Evolutionary conservation across 2,329 filamentous ascomycete genomes (phyloP).

Genomic region (Fusarium circinatum): DNA sequence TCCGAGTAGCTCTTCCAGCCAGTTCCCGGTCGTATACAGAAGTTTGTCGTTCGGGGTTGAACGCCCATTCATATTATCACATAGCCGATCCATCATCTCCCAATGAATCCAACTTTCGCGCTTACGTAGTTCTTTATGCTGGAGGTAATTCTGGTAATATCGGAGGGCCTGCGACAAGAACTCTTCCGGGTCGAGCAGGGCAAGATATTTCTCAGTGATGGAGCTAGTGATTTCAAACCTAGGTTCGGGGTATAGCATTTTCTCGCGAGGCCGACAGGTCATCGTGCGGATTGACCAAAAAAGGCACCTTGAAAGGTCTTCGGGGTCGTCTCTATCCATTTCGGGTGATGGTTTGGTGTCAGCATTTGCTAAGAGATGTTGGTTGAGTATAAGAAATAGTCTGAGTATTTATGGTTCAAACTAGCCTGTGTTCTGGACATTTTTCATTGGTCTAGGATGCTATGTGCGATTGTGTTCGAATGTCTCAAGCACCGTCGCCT

Average conservation of each 20-base stretch:
- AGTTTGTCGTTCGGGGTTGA: too few relatives aligned
- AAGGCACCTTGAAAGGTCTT: not conserved
- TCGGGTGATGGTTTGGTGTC: not conserved
- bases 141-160: not conserved
- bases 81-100: not conserved
- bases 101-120: too few relatives aligned
- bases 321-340: not conserved
- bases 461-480: not conserved
- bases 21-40: not conserved
- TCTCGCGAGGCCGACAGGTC: not conserved
- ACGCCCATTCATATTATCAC: not conserved
- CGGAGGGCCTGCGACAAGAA: not conserved
- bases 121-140: not conserved
- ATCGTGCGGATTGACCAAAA: fast-evolving
- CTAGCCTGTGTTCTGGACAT: not conserved
- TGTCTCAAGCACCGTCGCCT: not conserved
- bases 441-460: not conserved
- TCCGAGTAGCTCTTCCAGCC: not conserved
- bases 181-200: not conserved
- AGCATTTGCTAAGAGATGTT: not conserved
- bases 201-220: not conserved
- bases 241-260: too few relatives aligned
- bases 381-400: not conserved
- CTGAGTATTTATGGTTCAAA: not conserved
- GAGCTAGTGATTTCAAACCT: not conserved